Evolutionary conservation across 805 yeast species (phyloP), one percentile per base, ranked within the genome.

Genomic region (Sungouiozyma ichnusensis): DNA sequence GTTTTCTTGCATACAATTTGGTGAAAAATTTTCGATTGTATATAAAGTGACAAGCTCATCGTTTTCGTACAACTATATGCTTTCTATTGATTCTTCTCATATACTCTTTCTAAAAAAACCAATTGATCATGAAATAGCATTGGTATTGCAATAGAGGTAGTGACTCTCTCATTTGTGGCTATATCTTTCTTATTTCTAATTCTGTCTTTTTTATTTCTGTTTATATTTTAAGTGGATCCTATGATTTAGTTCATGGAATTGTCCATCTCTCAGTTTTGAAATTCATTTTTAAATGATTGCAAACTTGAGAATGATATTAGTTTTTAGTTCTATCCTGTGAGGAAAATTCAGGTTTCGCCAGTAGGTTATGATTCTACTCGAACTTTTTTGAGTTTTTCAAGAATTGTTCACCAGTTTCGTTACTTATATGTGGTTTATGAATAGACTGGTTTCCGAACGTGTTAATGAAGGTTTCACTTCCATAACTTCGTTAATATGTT

Each of bases 401-500:
- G 33, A 33, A 16, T 37, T 36, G n/a, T 32, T 20, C 29, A 24
- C 29, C 29, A 24, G 29, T 24, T 24, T 24, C 29, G 11, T 24
- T 7, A 11, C 29, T 24, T 24, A 24, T 24, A 24, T 24, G 11
- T 24, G 29, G 29, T 24, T 24, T 11, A 24, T 24, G 29, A 24
- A 11, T 7, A 24, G 29, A 24, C 29, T 24, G 29, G 29, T 24
- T 24, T 24, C 29, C 11, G 29, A 24, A 24, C 29, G 29, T 24
- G 29, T 7, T 24, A 24, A 24, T 11, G 29, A 24, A 35, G 50
- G 52, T 57, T 53, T 50, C 54, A 35, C 53, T 45, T 44, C 64
- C 60, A 59, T 59, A 59, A 57, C 54, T 52, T 46, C 49, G 56
- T 44, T 33, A 38, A 34, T 24, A 11, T 11, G 29, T 24, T 24